These are phyloP conservation scores for Neurospora tetrasperma DNA, from an alignment of 495 filamentous ascomycete species.

Conservation along the genomic window DNA sequence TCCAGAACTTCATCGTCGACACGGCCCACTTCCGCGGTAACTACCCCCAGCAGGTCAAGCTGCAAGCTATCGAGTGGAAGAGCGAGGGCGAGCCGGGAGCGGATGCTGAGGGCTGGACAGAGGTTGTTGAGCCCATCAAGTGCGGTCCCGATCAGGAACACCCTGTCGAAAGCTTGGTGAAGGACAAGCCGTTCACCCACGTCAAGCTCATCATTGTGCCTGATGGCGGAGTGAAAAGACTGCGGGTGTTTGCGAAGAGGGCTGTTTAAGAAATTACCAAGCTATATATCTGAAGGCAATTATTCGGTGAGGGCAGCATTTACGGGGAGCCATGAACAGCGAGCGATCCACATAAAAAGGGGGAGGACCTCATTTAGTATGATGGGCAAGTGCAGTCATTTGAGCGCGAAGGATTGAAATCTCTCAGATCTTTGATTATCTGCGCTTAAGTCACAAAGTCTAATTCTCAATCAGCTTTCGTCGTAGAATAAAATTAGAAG, in stretches of 20 bases:
- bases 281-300: not conserved
- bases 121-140: conserved; percentile 55
- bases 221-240: conserved; percentile 82
- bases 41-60: conserved; percentile 67
- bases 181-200: conserved; percentile 56
- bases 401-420: not conserved
- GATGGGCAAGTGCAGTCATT: not conserved
- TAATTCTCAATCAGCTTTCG: not conserved
- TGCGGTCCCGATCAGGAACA: conserved; percentile 78
- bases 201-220: conserved; percentile 86
- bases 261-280: conserved; percentile 19
- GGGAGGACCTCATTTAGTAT: not conserved
- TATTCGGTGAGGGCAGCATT: not conserved
- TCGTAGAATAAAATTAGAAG: not conserved
- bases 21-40: conserved; percentile 88
- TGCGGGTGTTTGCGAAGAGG: conserved; percentile 69
- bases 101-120: conserved; percentile 58
- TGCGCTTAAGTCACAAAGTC: not conserved
- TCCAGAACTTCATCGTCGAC: conserved; percentile 69
- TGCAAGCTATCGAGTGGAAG: conserved; percentile 53
- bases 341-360: not conserved
- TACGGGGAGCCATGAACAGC: not conserved
- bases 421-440: not conserved
- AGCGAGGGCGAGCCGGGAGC: conserved; percentile 43
- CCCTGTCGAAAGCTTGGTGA: conserved; percentile 46